A percentile compares a stretch with the other conserved stretches of the same genome.
Conservation (phyloP, 768 basidiomycete genomes). For the Galerina marginata region DNA sequence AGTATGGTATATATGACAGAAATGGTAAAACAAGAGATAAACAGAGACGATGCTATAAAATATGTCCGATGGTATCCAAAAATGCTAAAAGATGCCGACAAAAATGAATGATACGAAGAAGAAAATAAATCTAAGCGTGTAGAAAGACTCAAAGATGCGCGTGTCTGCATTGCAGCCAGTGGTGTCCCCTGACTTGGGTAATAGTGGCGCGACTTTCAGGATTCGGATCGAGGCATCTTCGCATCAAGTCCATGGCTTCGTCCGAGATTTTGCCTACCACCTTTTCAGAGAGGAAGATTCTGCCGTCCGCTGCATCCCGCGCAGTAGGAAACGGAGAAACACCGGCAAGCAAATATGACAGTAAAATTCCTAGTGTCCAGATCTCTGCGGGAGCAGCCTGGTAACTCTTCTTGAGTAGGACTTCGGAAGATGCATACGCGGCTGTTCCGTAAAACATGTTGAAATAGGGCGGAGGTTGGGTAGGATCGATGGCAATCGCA, state of each 20-base stretch:
- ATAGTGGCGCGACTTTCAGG: constrained; percentile 83
- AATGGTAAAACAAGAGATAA: constrained; percentile 11
- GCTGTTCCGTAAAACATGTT: constrained; percentile 90
- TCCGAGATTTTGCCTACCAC: constrained; percentile 45
- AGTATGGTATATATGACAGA: constrained; percentile 9
- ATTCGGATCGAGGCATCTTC: constrained; percentile 83
- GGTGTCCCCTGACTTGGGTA: constrained; percentile 77
- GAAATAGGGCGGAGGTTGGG: constrained; percentile 67
- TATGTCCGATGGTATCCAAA: constrained; percentile 10
- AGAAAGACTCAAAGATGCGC: not conserved
- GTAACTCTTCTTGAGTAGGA: constrained; percentile 86
- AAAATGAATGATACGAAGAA: constrained; percentile 4
- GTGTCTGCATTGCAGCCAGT: constrained; percentile 61
- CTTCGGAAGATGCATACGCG: constrained; percentile 95
- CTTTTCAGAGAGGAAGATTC: constrained; percentile 55
- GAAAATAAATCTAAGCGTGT: constrained; percentile 2
- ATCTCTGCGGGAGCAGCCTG: constrained; percentile 94
- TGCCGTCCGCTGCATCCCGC: constrained; percentile 75
- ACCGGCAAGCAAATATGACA: constrained; percentile 94
- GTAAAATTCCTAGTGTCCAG: constrained; percentile 94
- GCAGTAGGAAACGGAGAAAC: constrained; percentile 92
- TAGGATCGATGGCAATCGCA: constrained; percentile 75
- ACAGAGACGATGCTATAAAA: constrained; percentile 10
- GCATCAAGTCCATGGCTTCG: constrained; percentile 66
- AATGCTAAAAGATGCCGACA: constrained; percentile 12